Base-by-base conservation (phyloP, 768 basidiomycete genomes). In the Nidula microcarpa region DNA sequence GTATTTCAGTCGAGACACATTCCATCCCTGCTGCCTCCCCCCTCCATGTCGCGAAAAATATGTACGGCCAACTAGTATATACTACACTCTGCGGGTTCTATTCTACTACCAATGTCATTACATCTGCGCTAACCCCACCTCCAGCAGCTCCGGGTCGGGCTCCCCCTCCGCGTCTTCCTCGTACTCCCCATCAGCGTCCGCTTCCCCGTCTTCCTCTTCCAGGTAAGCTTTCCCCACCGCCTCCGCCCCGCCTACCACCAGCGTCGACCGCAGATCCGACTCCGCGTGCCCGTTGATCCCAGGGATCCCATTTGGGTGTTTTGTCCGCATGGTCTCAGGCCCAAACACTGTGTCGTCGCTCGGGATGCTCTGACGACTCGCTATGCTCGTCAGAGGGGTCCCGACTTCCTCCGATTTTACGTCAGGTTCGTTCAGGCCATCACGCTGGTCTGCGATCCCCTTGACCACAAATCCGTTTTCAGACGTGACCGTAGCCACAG, bases 271-370 rank as follows among this genome's bases (percentile, higher is more conserved):
- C 57, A 61, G 56, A 55, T 58, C 69, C 51, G 59, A 60, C 57
- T 66, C 66, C 18, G 60, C 65, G 46, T 64, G 64, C 52, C 63
- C 59, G 13, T 59, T 62, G 30, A 62, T 59, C 4, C 60, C 60
- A 6, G 57, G 63, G 6, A 52, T 30, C 23, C 37, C 51, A 34
- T 52, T 45, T 18, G 18, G 10, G 18, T 30, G 51, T 18, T 52
- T 52, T 8, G 16, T 30, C 7, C 45, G 51, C 6, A 50, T 32
- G 30, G n/a, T 49, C 36, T 77, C 73, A 10, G 62, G 56, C 13
- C 68, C 74, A 45, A 73, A 72, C 41, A 84, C 70, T 7, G 80
- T 84, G 50, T 80, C 80, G 55, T 86, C 86, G 60, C 78, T 84
- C 33, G 80, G 79, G 53, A 75, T 70, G 56, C 84, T 85, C 60